phyloP scores from a whole-genome alignment of 75 land plant species.

The Picea glauca region DNA sequence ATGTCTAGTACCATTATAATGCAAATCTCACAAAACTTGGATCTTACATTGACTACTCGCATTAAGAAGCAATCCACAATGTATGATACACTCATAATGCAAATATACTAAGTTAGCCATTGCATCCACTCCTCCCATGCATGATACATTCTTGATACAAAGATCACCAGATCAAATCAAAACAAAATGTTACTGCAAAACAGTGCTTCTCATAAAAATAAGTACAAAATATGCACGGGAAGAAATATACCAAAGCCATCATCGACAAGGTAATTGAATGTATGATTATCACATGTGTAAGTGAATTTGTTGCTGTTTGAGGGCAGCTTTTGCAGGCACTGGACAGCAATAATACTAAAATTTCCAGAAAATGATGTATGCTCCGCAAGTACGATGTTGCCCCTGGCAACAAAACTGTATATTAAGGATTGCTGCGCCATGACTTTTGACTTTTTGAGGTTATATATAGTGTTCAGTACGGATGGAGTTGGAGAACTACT shows the following conservation, averaged over 20 bases:
- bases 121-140: not conserved
- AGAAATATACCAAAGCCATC: conserved; percentile 68
- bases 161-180: not conserved
- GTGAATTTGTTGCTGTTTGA: conserved; percentile 70
- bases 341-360: conserved; percentile 79
- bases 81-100: too few relatives aligned
- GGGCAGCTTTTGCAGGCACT: conserved; percentile 81
- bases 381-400: conserved; percentile 78
- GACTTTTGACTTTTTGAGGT: not conserved
- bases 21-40: too few relatives aligned
- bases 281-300: conserved; percentile 83
- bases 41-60: too few relatives aligned
- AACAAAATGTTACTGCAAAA: not conserved
- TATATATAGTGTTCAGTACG: not conserved
- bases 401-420: conserved; percentile 81
- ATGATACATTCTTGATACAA: not conserved
- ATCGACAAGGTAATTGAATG: conserved; percentile 83
- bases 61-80: too few relatives aligned
- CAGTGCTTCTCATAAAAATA: not conserved
- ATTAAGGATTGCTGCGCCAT: conserved; percentile 57
- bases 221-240: not conserved
- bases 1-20: too few relatives aligned
- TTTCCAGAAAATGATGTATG: conserved; percentile 81
- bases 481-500: not conserved
- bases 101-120: not conserved